Conservation (phyloP, 1,139 yeast species). For the Meyerozyma carpophila region DNA sequence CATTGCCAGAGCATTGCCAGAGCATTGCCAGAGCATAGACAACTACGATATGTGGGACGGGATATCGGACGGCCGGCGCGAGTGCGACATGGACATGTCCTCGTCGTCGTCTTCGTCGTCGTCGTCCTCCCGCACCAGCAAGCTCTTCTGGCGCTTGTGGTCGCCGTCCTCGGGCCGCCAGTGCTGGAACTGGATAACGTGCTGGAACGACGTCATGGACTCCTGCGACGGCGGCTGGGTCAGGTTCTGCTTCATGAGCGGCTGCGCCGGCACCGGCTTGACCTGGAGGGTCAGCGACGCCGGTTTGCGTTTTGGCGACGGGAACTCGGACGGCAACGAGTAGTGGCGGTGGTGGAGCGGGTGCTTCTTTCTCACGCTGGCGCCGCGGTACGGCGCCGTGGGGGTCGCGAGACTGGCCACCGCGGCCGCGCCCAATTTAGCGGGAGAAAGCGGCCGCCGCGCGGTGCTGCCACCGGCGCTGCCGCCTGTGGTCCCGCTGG, state of each 20-base stretch:
- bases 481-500: conserved; percentile 8
- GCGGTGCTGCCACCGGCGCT: conserved; percentile 2
- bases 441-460: conserved; percentile 57
- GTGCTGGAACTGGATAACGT: conserved; percentile 47
- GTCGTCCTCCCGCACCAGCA: not conserved
- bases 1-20: too few relatives aligned
- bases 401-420: conserved; percentile 51
- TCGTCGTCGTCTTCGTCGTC: not conserved
- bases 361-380: conserved; percentile 10
- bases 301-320: conserved; percentile 4
- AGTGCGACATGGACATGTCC: not conserved
- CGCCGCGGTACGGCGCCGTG: conserved; percentile 22
- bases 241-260: conserved; percentile 34
- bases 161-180: conserved; percentile 42
- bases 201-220: conserved; percentile 49
- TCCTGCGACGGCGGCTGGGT: conserved; percentile 40
- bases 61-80: not conserved
- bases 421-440: conserved; percentile 68
- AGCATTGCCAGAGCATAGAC: too few relatives aligned
- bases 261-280: conserved; percentile 42
- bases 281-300: conserved; percentile 31
- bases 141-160: conserved; percentile 18
- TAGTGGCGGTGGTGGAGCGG: conserved; percentile 38
- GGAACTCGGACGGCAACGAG: conserved; percentile 36
- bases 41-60: not conserved